A percentile compares a stretch with the other conserved stretches of the same genome.
Evolutionary conservation across 2,329 filamentous ascomycete species (phyloP).

Genomic region (Annulohypoxylon truncatum): DNA sequence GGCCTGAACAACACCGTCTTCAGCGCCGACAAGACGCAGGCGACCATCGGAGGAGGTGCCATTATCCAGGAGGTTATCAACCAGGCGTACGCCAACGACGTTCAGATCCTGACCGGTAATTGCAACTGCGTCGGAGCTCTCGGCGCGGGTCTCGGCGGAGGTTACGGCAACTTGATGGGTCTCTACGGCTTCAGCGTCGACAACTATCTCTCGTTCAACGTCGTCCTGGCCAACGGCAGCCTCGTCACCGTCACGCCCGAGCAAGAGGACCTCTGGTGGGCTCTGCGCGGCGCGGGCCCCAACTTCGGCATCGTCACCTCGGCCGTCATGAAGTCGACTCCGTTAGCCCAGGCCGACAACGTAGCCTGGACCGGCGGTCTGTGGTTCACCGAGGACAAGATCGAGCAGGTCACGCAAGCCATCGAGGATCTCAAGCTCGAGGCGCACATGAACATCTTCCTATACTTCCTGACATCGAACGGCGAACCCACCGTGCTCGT

Average conservation of each 20-base stretch:
- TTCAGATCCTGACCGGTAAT: slow-evolving; percentile 41
- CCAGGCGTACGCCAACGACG: slow-evolving; percentile 40
- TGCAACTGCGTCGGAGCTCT: slow-evolving; percentile 47
- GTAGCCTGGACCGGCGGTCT: slow-evolving; percentile 45
- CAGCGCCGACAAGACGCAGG: slow-evolving; percentile 40
- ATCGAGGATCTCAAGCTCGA: slow-evolving; percentile 53
- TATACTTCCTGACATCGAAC: slow-evolving; percentile 47
- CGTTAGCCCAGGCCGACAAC: slow-evolving; percentile 47
- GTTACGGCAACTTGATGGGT: slow-evolving; percentile 36
- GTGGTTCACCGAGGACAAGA: slow-evolving; percentile 42
- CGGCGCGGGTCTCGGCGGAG: slow-evolving; percentile 41
- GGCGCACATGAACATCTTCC: slow-evolving; percentile 52
- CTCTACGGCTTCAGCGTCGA: slow-evolving; percentile 47
- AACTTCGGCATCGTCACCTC: slow-evolving; percentile 63
- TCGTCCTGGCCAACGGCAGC: slow-evolving; percentile 46
- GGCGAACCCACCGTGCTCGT: slow-evolving; percentile 45
- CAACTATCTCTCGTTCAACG: slow-evolving; percentile 49
- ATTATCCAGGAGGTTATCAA: slow-evolving; percentile 40
- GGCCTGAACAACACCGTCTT: slow-evolving; percentile 40
- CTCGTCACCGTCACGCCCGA: slow-evolving; percentile 41
- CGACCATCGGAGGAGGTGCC: slow-evolving; percentile 42
- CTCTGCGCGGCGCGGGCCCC: slow-evolving; percentile 61
- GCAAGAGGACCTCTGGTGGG: slow-evolving; percentile 60
- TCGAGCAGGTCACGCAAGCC: slow-evolving; percentile 51
- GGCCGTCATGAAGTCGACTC: slow-evolving; percentile 56